Evolutionary conservation across 352 stramenopile species (phyloP).

Genomic region (Hyaloperonospora arabidopsidis): DNA sequence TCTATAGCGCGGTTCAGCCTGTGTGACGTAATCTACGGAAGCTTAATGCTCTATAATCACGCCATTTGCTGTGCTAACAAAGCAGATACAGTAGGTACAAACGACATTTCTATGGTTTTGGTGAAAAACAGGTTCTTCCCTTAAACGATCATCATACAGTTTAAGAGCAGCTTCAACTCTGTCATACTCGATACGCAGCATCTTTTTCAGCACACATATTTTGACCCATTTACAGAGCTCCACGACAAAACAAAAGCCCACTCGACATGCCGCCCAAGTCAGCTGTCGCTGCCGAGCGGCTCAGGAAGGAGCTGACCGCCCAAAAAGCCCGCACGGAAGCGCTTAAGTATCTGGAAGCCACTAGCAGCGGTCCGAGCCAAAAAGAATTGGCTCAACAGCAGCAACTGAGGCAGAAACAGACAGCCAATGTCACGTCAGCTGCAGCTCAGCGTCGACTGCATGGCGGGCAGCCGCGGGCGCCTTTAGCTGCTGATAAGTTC

Average conservation of each 20-base stretch:
- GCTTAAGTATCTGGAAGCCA: slow-evolving; percentile 50
- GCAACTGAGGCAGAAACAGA: slow-evolving; percentile 42
- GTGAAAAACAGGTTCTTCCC: too few relatives aligned
- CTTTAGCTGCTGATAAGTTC: slow-evolving; percentile 17
- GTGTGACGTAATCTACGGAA: too few relatives aligned
- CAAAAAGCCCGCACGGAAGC: slow-evolving; percentile 56
- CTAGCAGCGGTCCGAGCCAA: slow-evolving; percentile 57
- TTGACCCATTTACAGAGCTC: neutral
- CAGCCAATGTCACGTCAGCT: slow-evolving; percentile 36
- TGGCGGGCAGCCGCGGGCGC: slow-evolving; percentile 13
- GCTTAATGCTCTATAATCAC: too few relatives aligned
- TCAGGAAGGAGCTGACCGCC: slow-evolving; percentile 54
- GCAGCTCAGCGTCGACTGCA: slow-evolving; percentile 35
- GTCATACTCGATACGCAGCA: too few relatives aligned
- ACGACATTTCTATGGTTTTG: too few relatives aligned
- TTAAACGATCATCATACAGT: too few relatives aligned
- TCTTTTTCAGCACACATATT: too few relatives aligned
- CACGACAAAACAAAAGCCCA: neutral
- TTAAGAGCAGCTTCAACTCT: too few relatives aligned
- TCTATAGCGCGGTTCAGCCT: too few relatives aligned
- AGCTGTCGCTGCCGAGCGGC: slow-evolving; percentile 22
- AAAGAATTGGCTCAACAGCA: slow-evolving; percentile 56
- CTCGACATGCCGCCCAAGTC: slow-evolving; percentile 24
- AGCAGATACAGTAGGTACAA: too few relatives aligned
- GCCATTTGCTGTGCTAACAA: too few relatives aligned